Base-by-base conservation (phyloP, 2,329 filamentous ascomycete species). In the Rugonectria rugulosa region DNA sequence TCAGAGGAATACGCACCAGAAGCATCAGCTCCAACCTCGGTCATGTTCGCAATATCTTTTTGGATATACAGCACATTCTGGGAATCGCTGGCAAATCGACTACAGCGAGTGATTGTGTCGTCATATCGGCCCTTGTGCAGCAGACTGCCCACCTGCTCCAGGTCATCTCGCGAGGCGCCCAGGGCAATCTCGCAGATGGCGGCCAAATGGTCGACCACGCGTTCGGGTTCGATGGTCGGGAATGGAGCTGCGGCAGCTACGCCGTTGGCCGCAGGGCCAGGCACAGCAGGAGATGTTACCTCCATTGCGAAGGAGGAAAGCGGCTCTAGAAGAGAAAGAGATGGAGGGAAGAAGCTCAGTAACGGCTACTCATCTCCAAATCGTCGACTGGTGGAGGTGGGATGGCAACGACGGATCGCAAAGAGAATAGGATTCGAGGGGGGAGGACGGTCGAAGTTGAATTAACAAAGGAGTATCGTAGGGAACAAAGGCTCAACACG, bases 61-160 rank as follows among this genome's bases (percentile, higher is more conserved):
- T 95, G 90, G 61, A 97, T 88, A 76, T 98, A 98, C 61, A 99
- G 80, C 51, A 90, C 92, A 60, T 89, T 87, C 77, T 97, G 92
- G 55, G 89, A 83, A 75, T 99, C 96, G 59, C 88, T 87, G 55
- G 92, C 92, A 75, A 98, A 98, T 68, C 93, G 89, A 64, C 87
- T 87, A 75, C 94, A 97, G 78, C 92, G 86, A 71, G 92, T 88
- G 53, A 96, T 78, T 6, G 95, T 97, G 67, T 98, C 94, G 49
- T 82, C 78, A 64, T 91, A 84, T 64, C 83, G 85, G 53, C 81
- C 76, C 68, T 87, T 81, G 55, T 92, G 92, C 59, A 99, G 81
- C 75, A 99, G 80, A 78, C 91, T 97, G 60, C 91, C 92, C 14
- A 87, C 79, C 61, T 85, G 84, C 73, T 94, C 87, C 50, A 99